Evolutionary conservation across 2,329 filamentous ascomycete genomes (phyloP), one percentile per base, ranked within the genome.

Genomic region (Aspergillus intermedius): DNA sequence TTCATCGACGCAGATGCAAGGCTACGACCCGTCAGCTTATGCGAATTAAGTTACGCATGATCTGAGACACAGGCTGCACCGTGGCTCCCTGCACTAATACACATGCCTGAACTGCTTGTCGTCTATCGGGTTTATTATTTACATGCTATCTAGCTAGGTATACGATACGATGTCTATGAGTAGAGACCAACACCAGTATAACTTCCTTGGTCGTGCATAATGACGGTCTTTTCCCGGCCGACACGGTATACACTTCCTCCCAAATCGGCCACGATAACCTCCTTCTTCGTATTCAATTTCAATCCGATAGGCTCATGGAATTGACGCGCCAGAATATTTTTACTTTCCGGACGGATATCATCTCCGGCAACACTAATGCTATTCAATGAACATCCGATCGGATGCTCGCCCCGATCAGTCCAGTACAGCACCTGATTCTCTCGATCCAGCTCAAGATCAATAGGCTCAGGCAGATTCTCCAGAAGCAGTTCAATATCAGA

Each of bases 391-490:
- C 80, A 81, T 0, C 80, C 80, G 3, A 60, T 55, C 0, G 80
- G 80, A 1, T 75, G 64, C 50, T 83, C 80, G 5, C 80, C 81
- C 0, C 80, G 69, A 55, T 83, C 80, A 0, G 80, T 81, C 80
- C 80, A 83, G 60, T 79, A 83, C 25, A 84, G 64, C 2, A 60
- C 64, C 35, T 70, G 58, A 2, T 61, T 57, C 0, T 65, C 60
- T 8, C 69, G 65, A 10, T 81, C 77, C 1, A 82, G 56, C 25
- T 80, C 78, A 0, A 84, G 62, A 58, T 83, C 79, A 48, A 83
- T 78, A 0, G 77, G 76, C 58, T 82, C 79, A 0, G 79, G 78
- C 7, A 81, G 63, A 0, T 59, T 59, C 3, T 70, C 56, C 2
- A 77, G 56, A 2, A 82, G 49, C 0, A 67, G 55, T 44, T 75